Conservation (phyloP, 495 filamentous ascomycete genomes). For the Gamarada debralockiae region DNA sequence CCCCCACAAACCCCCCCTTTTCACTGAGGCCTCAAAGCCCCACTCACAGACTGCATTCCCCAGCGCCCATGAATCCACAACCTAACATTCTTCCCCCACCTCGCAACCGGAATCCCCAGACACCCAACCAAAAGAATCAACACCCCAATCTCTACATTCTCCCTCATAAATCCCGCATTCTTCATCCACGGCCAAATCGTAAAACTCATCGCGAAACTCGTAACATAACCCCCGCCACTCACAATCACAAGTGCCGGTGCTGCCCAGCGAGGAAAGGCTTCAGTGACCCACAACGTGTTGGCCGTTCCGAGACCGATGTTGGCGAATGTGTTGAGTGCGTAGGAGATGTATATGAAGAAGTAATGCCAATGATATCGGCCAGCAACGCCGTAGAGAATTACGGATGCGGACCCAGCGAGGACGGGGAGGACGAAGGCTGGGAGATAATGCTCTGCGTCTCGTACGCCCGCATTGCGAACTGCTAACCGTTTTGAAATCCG, state of each 20-base stretch:
- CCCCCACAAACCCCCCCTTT: not conserved
- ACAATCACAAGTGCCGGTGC: slow-evolving; percentile 11
- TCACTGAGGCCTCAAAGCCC: slow-evolving; percentile 13
- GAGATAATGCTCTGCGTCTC: slow-evolving; percentile 18
- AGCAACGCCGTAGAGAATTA: slow-evolving; percentile 11
- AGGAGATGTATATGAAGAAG: not conserved
- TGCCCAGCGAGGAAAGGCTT: slow-evolving; percentile 21
- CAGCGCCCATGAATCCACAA: slow-evolving; percentile 1
- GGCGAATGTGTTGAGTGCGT: slow-evolving; percentile 5
- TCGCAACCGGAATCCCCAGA: slow-evolving; percentile 4
- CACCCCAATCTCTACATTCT: slow-evolving; percentile 6
- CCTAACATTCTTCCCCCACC: slow-evolving; percentile 11
- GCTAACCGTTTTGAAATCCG: not conserved
- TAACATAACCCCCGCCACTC: slow-evolving; percentile 1
- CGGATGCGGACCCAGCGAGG: not conserved
- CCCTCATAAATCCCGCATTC: slow-evolving; percentile 1
- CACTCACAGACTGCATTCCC: slow-evolving; percentile 1
- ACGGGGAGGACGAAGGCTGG: slow-evolving; percentile 14
- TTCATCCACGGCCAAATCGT: slow-evolving; percentile 12
- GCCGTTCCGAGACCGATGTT: slow-evolving; percentile 2
- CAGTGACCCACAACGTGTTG: slow-evolving; percentile 16
- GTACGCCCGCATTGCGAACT: slow-evolving; percentile 6
- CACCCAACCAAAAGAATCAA: slow-evolving; percentile 7
- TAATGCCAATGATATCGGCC: not conserved
- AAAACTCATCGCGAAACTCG: slow-evolving; percentile 11